These are phyloP conservation scores for Boeremia exigua DNA, from an alignment of 2,329 filamentous ascomycete species.

Conservation along the genomic window DNA sequence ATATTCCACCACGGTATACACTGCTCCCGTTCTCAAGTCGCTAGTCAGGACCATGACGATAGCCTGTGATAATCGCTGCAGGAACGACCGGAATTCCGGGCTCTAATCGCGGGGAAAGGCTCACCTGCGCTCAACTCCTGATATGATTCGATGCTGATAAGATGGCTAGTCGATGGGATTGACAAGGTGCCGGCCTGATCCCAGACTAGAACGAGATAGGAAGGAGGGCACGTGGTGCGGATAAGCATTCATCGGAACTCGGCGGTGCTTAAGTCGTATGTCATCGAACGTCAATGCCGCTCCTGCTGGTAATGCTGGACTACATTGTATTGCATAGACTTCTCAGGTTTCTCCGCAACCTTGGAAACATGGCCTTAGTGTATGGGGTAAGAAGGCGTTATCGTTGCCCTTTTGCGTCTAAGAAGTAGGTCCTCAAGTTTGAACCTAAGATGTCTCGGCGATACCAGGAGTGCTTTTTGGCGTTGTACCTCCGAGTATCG, in stretches of 20 bases:
- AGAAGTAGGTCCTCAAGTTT: neutral
- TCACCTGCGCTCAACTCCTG: neutral
- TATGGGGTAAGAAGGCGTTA: neutral
- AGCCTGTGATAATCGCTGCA: slow-evolving; percentile 9
- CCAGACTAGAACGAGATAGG: slow-evolving; percentile 5
- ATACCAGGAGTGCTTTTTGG: neutral
- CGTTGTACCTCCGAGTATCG: neutral
- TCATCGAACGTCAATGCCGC: neutral
- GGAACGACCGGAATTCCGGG: slow-evolving; percentile 4
- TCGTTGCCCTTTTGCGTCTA: neutral
- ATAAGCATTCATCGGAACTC: slow-evolving; percentile 16
- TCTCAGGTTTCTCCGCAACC: neutral
- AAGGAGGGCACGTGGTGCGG: slow-evolving; percentile 8
- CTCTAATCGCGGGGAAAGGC: slow-evolving; percentile 7
- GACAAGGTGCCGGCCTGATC: slow-evolving; percentile 1
- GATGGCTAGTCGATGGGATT: slow-evolving; percentile 2
- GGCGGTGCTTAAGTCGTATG: neutral
- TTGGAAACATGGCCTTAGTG: neutral
- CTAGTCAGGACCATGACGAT: neutral
- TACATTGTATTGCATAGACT: neutral
- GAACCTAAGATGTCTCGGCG: neutral
- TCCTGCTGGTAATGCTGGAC: neutral
- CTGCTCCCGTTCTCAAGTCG: neutral
- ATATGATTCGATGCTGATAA: slow-evolving; percentile 17
- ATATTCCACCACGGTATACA: neutral